phyloP scores from a whole-genome alignment of 2,329 filamentous ascomycete species.

The Macrophomina tecta region DNA sequence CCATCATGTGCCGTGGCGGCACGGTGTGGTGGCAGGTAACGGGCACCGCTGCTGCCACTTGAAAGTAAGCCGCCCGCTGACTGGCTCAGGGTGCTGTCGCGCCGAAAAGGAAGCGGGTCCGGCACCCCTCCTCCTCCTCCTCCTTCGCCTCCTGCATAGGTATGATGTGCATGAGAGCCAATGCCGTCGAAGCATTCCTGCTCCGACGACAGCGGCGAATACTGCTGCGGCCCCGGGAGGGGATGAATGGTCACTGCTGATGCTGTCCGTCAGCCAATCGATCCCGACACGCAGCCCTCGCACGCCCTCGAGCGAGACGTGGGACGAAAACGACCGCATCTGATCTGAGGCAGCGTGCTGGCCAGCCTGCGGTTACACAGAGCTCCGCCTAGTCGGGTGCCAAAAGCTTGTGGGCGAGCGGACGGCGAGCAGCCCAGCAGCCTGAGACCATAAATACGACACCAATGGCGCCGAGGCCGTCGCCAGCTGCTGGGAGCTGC shows the following conservation, averaged over 20 bases:
- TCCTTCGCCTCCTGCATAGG: constrained; percentile 47
- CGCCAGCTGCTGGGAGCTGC: not conserved
- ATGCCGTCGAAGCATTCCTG: constrained; percentile 55
- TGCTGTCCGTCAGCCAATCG: constrained; percentile 51
- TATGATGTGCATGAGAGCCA: constrained; percentile 53
- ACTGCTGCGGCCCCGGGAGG: constrained; percentile 50
- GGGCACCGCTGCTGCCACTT: constrained; percentile 53
- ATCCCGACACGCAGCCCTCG: constrained; percentile 33
- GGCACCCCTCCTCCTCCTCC: constrained; percentile 42
- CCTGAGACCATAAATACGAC: constrained; percentile 27
- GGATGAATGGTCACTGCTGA: constrained; percentile 49
- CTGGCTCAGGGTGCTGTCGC: constrained; percentile 57
- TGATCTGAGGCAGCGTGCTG: constrained; percentile 28
- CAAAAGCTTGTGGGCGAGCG: constrained; percentile 20
- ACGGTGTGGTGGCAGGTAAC: constrained; percentile 58
- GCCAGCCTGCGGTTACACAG: constrained; percentile 47
- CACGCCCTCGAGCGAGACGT: constrained; percentile 42
- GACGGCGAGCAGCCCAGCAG: constrained; percentile 17
- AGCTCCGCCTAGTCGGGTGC: constrained; percentile 42
- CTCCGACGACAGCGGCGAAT: constrained; percentile 48
- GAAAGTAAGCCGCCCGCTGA: constrained; percentile 53
- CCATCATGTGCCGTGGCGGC: constrained; percentile 55
- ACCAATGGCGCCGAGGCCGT: not conserved
- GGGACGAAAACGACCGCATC: constrained; percentile 41
- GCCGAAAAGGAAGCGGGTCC: constrained; percentile 57